Evolutionary conservation across 2,329 filamentous ascomycete genomes (phyloP).

Genomic region (Paecilomyces sp.): DNA sequence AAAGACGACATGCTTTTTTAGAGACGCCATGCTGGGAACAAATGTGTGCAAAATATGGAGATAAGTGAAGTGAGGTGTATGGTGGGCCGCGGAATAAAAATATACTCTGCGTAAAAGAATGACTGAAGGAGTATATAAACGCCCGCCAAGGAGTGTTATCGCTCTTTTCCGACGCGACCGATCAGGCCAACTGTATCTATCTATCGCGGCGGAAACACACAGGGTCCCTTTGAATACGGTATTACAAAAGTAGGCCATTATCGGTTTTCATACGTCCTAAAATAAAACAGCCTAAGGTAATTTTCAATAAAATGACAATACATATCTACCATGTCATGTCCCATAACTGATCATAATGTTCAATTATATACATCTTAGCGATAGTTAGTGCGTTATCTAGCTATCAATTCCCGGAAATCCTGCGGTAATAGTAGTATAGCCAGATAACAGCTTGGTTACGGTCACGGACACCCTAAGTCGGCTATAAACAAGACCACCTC

Average conservation of each 20-base stretch:
- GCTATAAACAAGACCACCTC: not conserved
- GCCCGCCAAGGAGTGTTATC: not conserved
- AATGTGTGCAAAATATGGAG: not conserved
- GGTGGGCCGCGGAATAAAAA: not conserved
- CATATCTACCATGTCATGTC: not conserved
- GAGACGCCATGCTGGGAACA: not conserved
- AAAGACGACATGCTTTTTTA: conserved; percentile 42
- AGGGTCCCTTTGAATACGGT: not conserved
- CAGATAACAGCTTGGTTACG: not conserved
- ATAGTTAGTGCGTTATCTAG: not conserved
- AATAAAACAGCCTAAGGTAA: not conserved
- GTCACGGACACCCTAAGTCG: not conserved
- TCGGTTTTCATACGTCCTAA: not conserved
- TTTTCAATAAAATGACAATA: not conserved
- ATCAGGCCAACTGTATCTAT: not conserved
- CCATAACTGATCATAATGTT: not conserved
- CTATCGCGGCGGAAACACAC: not conserved
- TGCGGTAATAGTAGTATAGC: not conserved
- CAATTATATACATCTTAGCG: not conserved
- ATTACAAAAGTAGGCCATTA: not conserved
- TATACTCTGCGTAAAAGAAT: not conserved
- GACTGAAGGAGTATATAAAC: not conserved
- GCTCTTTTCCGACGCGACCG: not conserved
- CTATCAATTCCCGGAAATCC: not conserved
- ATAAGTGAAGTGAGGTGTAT: not conserved